phyloP scores from a whole-genome alignment of 768 basidiomycete genomes.

The Lyophyllum semitale region DNA sequence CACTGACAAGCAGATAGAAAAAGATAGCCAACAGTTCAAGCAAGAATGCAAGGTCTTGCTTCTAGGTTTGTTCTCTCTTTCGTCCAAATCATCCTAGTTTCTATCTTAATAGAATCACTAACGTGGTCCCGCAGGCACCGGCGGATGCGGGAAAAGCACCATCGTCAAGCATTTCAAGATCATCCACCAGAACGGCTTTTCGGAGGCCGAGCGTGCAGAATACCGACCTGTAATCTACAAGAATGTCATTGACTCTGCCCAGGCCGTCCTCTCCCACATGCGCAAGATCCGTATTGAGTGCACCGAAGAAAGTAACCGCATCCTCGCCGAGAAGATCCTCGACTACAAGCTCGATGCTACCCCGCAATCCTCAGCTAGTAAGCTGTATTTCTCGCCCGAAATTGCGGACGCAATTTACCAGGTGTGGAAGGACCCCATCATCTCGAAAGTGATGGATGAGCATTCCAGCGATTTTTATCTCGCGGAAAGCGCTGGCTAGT shows the following conservation, averaged over 20 bases:
- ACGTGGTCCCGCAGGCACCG: constrained; percentile 79
- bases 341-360: constrained; percentile 56
- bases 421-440: constrained; percentile 71
- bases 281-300: constrained; percentile 77
- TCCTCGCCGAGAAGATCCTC: constrained; percentile 61
- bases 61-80: constrained; percentile 68
- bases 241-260: constrained; percentile 81
- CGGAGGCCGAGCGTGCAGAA: constrained; percentile 63
- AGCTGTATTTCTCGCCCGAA: constrained; percentile 53
- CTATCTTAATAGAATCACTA: background rate
- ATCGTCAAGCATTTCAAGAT: constrained; percentile 97
- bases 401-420: constrained; percentile 70
- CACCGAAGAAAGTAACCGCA: constrained; percentile 56
- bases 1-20: constrained; percentile 85
- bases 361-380: constrained; percentile 10
- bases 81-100: too few relatives aligned
- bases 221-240: constrained; percentile 76
- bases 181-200: constrained; percentile 84
- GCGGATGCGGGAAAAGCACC: constrained; percentile 93
- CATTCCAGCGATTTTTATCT: constrained; percentile 86
- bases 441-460: constrained; percentile 54
- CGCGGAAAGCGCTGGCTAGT: constrained; percentile 94
- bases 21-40: constrained; percentile 80
- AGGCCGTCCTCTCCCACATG: constrained; percentile 77
- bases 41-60: constrained; percentile 95